Percentiles rank a stretch among this genome's conserved stretches.
phyloP scores from a whole-genome alignment of 116 monocot genomes.

The Dioscorea cayenensis region DNA sequence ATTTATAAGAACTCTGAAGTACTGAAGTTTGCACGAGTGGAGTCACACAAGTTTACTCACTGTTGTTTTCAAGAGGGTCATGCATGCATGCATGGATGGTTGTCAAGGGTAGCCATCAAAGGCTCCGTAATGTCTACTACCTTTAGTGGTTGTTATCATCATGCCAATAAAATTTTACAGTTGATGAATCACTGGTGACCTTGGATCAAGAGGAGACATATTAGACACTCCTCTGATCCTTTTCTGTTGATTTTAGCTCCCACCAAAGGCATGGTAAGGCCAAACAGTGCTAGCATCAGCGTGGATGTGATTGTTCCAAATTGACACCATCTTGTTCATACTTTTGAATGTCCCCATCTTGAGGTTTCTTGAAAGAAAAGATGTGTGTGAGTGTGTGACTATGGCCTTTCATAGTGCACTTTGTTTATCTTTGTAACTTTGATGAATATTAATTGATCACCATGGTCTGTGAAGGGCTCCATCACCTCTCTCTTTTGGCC shows the following conservation, averaged over 20 bases:
- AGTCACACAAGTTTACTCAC: no score
- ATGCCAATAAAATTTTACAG: neutral
- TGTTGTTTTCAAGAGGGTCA: no score
- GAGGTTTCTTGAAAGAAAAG: neutral
- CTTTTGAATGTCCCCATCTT: neutral
- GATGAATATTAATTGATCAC: neutral
- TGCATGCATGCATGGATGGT: neutral
- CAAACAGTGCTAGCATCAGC: neutral
- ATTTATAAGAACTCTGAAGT: no score
- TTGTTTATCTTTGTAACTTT: neutral
- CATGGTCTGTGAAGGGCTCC: no score
- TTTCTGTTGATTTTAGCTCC: neutral
- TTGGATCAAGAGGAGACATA: neutral
- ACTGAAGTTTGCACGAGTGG: no score
- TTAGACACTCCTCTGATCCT: neutral
- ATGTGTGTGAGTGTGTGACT: neutral
- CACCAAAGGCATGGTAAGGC: neutral
- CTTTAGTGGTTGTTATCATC: neutral
- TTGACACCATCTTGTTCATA: neutral
- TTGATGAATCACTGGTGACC: neutral
- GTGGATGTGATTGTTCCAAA: neutral
- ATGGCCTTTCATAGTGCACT: neutral
- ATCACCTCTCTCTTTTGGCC: neutral
- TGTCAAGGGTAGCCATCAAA: neutral
- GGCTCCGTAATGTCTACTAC: conserved; percentile 1